Conservation (phyloP, 2,329 filamentous ascomycete species). For the Orbilia blumenaviensis region DNA sequence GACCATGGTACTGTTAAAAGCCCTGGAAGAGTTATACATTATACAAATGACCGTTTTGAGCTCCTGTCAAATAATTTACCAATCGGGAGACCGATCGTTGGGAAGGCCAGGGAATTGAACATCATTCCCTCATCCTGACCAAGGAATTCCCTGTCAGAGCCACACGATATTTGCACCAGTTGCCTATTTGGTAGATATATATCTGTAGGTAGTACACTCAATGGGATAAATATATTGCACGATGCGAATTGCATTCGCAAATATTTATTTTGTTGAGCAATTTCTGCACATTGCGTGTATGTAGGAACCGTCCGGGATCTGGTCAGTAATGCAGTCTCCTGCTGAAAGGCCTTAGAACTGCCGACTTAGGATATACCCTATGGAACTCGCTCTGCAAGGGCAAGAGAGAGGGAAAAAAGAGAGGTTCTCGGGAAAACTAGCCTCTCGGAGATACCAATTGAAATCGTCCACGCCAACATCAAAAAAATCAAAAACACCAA, state of each 20-base stretch:
- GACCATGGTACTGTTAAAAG: not conserved
- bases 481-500: not conserved
- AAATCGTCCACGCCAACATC: constrained; percentile 8
- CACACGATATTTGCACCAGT: not conserved
- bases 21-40: too few relatives aligned
- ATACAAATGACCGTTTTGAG: too few relatives aligned
- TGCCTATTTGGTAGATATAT: not conserved
- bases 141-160: too few relatives aligned
- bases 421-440: not conserved
- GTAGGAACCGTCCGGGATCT: not conserved
- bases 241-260: not conserved
- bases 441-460: not conserved
- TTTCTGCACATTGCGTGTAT: too few relatives aligned
- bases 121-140: not conserved
- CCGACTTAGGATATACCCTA: not conserved
- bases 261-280: not conserved
- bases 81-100: too few relatives aligned
- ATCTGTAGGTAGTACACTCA: not conserved
- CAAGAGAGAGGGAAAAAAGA: not conserved
- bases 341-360: constrained; percentile 1
- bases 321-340: not conserved
- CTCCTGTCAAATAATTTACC: too few relatives aligned
- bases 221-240: not conserved
- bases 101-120: not conserved
- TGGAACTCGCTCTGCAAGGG: not conserved